Percentiles rank a stretch among this genome's conserved stretches.
Conservation (phyloP, 2,329 filamentous ascomycete species). For the Calonectria pseudoreteaudii region DNA sequence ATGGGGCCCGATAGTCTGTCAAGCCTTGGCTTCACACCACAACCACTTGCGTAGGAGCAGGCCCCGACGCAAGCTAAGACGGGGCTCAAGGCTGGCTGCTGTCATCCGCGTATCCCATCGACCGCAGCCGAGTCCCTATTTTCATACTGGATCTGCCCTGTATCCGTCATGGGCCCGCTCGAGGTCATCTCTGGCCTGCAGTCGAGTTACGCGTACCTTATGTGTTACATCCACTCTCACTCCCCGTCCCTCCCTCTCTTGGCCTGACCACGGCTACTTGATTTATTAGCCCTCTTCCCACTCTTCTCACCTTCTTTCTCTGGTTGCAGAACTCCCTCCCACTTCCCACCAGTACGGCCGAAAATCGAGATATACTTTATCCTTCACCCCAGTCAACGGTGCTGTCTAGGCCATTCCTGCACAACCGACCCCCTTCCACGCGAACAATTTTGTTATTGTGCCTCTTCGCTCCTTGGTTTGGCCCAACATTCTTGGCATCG, state of each 20-base stretch:
- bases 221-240: neutral
- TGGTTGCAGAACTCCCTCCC: neutral
- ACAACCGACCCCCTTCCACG: neutral
- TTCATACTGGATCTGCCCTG: neutral
- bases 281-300: neutral
- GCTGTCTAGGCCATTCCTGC: neutral
- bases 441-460: too few relatives aligned
- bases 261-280: neutral
- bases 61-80: neutral
- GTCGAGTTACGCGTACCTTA: constrained; percentile 10
- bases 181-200: constrained; percentile 2
- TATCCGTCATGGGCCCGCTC: neutral
- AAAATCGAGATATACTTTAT: neutral
- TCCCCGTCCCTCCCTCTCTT: neutral
- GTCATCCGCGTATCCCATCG: constrained; percentile 11
- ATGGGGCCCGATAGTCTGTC: constrained; percentile 3
- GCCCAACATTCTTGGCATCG: neutral
- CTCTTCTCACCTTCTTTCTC: neutral
- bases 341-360: neutral
- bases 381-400: neutral
- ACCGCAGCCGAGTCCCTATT: neutral
- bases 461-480: neutral
- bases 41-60: neutral
- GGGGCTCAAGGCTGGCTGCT: neutral
- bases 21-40: neutral